Base-by-base conservation (phyloP, 2,329 filamentous ascomycete species). In the Boeremia exigua region DNA sequence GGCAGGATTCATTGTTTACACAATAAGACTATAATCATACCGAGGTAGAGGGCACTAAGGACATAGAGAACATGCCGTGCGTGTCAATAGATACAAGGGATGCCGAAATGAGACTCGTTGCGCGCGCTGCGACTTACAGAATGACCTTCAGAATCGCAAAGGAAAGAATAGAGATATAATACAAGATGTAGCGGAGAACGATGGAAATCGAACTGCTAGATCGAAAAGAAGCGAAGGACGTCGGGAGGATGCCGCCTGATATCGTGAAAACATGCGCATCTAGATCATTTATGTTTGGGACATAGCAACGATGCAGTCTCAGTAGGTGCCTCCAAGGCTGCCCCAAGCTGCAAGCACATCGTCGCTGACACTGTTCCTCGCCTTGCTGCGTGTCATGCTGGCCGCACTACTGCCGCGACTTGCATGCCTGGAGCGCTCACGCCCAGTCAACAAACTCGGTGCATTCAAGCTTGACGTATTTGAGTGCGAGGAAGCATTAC, bases 321-420 rank as follows among this genome's bases (percentile, higher is more conserved):
- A 68, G 48, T 68, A 68, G 44, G 70, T 69, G 12, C 79, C 79
- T 7, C 79, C 79, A 23, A 81, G 57, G 52, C 75, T 79, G 10
- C 76, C 76, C 79, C 79, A 81, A 14, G 79, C 79, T 50, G 77
- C 77, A 27, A 80, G 63, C 7, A 81, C 76, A 58, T 81, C 79
- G 29, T 80, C 78, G 37, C 76, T 77, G 4, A 79, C 77, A 54
- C 77, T 79, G 42, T 71, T 73, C 14, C 72, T 54, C 15, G 63
- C 61, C 25, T 49, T 58, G 15, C 43, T 52, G 15, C 62, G 57
- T 2, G 46, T 50, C 37, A 54, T 69, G 30, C 68, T 74, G 11
- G 56, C 57, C 10, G 63, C 59, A 39, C 68, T 72, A 40, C 61
- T 65, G 10, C 63, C 65, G 1, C 67, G 62, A 28, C 66, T 69